Percentiles rank a stretch among this genome's conserved stretches.
Conservation (phyloP, 805 yeast genomes). For the Cyberlindnera xishuangbannaensis region DNA sequence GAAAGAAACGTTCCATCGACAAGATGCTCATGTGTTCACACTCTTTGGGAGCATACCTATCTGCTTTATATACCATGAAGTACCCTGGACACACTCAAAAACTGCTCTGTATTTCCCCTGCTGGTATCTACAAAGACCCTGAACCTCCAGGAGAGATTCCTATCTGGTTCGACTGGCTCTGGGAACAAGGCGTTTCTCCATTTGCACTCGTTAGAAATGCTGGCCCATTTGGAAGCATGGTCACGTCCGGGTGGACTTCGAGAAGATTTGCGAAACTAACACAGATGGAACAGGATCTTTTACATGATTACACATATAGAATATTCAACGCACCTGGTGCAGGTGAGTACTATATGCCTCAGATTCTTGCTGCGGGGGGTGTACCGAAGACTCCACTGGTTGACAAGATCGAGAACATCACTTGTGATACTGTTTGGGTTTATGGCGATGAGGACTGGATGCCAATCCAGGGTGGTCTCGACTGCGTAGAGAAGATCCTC, state of each 20-base stretch:
- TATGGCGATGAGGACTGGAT: conserved; percentile 82
- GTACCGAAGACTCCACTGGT: conserved; percentile 73
- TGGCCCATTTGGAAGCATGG: conserved; percentile 77
- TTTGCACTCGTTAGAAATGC: conserved; percentile 71
- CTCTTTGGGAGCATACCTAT: conserved; percentile 87
- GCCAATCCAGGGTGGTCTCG: conserved; percentile 35
- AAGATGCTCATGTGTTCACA: conserved; percentile 70
- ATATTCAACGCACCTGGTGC: conserved; percentile 85
- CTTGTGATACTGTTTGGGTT: conserved; percentile 70
- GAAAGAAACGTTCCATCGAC: conserved; percentile 38
- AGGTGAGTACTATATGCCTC: conserved; percentile 88
- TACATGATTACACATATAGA: conserved; percentile 77
- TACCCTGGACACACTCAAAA: conserved; percentile 58
- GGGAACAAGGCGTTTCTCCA: conserved; percentile 88
- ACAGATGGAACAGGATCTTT: conserved; percentile 36
- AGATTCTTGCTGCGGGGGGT: conserved; percentile 86
- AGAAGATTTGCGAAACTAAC: conserved; percentile 66
- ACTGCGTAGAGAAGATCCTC: conserved; percentile 26
- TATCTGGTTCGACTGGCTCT: conserved; percentile 67
- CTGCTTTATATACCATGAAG: conserved; percentile 58
- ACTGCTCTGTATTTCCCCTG: conserved; percentile 82
- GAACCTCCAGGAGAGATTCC: conserved; percentile 48
- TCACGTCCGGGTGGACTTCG: conserved; percentile 86
- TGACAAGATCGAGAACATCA: conserved; percentile 34
- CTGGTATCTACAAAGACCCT: conserved; percentile 61